Evolutionary conservation across 148 eudicot species (phyloP), one percentile per base, ranked within the genome.

Genomic region (Arctostaphylos glauca): DNA sequence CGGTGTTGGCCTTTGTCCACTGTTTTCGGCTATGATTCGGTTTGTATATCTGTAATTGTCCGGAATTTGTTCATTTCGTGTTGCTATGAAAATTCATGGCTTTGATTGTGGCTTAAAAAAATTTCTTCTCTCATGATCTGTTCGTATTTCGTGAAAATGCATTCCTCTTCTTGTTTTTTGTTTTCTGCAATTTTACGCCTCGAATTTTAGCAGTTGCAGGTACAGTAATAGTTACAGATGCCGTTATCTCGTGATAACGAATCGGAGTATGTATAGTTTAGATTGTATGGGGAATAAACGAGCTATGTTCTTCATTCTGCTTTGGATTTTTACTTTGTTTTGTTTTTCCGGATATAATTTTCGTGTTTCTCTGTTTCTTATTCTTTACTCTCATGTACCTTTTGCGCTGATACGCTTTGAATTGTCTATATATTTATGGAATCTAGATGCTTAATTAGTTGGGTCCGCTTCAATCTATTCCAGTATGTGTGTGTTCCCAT

Each of bases 401-500:
- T 31, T 58, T 25, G 41, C 38, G 23, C 49, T 38, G 48, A 77
- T 41, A 18, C 53, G 58, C 68, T 78, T 59, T 5, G 3, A 7
- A 3, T 58, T 81, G n/a, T 19, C 58, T 13, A 60, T 52, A 13
- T 49, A 25, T 38, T 52, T 78, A 47, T 49, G 81, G 74, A 77
- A 71, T 81, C 83, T 81, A 77, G 80, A 81, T 83, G 46, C 87
- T 64, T 43, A 72, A 48, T 71, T 14, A 72, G 55, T 53, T 62
- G 74, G 75, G 74, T 18, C 41, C 59, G 54, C 54, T 47, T 41
- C 43, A 59, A 49, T 10, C 46, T 82, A 31, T 82, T 58, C 72
- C 49, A 25, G 50, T 52, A 67, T 70, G 46, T 70, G 21, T 46
- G 72, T 60, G 14, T 59, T 38, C 14, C 79, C 31, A 55, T 43